phyloP scores from a whole-genome alignment of 306 rosid genomes.

The Trifolium repens region DNA sequence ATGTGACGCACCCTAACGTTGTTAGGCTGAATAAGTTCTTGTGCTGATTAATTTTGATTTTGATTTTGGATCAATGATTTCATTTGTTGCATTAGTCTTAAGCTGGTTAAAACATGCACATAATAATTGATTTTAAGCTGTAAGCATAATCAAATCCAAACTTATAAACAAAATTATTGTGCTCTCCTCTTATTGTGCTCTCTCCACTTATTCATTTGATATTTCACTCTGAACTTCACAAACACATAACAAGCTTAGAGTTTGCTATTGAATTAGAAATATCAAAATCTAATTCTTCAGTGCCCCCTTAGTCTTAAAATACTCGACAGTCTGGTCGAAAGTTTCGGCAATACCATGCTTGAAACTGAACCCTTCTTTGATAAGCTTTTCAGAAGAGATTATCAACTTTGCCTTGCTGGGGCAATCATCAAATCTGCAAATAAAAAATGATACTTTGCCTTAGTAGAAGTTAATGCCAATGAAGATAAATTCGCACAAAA shows the following conservation, averaged over 20 bases:
- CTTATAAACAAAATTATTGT: neutral
- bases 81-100: neutral
- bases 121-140: slow-evolving; percentile 8
- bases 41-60: neutral
- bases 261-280: slow-evolving; percentile 20
- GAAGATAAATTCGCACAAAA: neutral
- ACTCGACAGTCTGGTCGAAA: slow-evolving; percentile 70
- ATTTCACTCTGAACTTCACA: neutral
- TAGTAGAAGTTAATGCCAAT: neutral
- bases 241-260: slow-evolving; percentile 1
- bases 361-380: slow-evolving; percentile 76
- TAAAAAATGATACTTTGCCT: slow-evolving; percentile 20
- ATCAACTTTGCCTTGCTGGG: slow-evolving; percentile 66
- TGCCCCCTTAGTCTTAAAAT: slow-evolving; percentile 63
- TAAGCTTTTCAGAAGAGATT: slow-evolving; percentile 72
- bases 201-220: slow-evolving; percentile 4
- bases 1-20: neutral
- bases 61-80: neutral
- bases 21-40: neutral
- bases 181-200: neutral
- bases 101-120: neutral
- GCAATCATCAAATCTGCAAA: slow-evolving; percentile 65
- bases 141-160: slow-evolving; percentile 3
- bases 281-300: slow-evolving; percentile 49
- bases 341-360: slow-evolving; percentile 65